Conservation (phyloP, 768 basidiomycete genomes). For the Phylloporus scabripes region DNA sequence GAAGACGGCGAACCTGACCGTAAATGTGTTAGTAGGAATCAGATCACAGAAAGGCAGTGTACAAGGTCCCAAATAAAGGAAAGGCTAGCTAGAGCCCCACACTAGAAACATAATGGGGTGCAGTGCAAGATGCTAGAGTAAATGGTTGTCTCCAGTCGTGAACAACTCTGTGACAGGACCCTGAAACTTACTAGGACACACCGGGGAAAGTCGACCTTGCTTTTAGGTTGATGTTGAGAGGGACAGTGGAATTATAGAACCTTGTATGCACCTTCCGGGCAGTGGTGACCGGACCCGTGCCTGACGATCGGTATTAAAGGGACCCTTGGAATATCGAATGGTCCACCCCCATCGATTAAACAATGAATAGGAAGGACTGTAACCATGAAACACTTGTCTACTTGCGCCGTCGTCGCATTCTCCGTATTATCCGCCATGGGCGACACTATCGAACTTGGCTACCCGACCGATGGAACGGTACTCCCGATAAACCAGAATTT, state of each 20-base stretch:
- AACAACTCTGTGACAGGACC: neutral
- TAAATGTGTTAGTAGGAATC: neutral
- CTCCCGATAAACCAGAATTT: slow-evolving; percentile 14
- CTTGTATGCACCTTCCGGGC: neutral
- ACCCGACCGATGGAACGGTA: slow-evolving; percentile 16
- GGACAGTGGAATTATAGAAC: too few relatives aligned
- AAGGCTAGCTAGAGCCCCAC: too few relatives aligned
- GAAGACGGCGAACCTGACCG: neutral
- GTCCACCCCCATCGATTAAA: neutral
- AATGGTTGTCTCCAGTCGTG: neutral
- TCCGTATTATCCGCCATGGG: slow-evolving; percentile 4
- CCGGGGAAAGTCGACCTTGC: slow-evolving; percentile 11
- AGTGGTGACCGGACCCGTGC: neutral
- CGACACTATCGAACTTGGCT: slow-evolving; percentile 18
- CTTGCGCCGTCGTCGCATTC: neutral
- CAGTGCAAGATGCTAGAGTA: neutral
- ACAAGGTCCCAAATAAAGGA: neutral
- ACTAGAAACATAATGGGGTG: neutral
- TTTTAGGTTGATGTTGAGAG: too few relatives aligned
- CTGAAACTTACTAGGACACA: neutral
- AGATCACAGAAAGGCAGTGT: slow-evolving; percentile 6
- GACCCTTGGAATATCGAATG: neutral
- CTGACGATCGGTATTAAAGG: neutral
- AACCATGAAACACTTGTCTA: slow-evolving; percentile 5
- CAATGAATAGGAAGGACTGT: neutral